phyloP scores from a whole-genome alignment of 441 rosid genomes.

The Jatropha podagrica region DNA sequence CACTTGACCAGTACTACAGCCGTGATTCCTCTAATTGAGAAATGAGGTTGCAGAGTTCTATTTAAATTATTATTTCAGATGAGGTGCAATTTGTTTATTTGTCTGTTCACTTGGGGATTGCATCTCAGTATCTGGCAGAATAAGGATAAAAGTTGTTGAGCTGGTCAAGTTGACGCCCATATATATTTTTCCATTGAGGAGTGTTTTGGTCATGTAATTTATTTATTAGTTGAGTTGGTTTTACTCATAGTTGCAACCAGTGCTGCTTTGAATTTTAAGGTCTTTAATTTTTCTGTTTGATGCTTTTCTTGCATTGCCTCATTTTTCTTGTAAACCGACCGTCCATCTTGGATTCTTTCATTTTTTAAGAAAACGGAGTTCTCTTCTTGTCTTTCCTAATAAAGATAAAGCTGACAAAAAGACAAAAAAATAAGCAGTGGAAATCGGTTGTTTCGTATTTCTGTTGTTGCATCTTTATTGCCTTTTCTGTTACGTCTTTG shows the following conservation, averaged over 20 bases:
- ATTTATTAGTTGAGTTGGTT: conserved; percentile 17
- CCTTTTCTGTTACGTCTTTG: no score
- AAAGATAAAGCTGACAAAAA: background rate
- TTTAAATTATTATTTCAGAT: conserved; percentile 22
- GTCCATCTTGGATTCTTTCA: background rate
- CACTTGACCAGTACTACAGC: conserved; percentile 86
- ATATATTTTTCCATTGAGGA: conserved; percentile 19
- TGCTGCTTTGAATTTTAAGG: background rate
- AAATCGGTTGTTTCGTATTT: no score
- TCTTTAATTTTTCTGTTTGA: background rate
- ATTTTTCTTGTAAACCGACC: conserved; percentile 10
- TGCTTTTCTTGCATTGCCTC: background rate
- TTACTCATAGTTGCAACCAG: conserved; percentile 2
- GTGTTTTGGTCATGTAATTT: conserved; percentile 26
- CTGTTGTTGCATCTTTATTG: no score
- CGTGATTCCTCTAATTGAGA: conserved; percentile 65
- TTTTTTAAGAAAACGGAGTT: background rate
- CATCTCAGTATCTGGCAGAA: conserved; percentile 14
- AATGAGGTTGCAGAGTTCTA: background rate
- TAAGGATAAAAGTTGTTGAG: conserved; percentile 24
- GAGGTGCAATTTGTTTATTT: conserved; percentile 17
- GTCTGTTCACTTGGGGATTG: conserved; percentile 1
- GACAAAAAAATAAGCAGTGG: background rate
- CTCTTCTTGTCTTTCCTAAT: background rate
- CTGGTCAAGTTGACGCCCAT: conserved; percentile 1